Base-by-base conservation (phyloP, 495 filamentous ascomycete genomes). In the Penicillium goetzii region DNA sequence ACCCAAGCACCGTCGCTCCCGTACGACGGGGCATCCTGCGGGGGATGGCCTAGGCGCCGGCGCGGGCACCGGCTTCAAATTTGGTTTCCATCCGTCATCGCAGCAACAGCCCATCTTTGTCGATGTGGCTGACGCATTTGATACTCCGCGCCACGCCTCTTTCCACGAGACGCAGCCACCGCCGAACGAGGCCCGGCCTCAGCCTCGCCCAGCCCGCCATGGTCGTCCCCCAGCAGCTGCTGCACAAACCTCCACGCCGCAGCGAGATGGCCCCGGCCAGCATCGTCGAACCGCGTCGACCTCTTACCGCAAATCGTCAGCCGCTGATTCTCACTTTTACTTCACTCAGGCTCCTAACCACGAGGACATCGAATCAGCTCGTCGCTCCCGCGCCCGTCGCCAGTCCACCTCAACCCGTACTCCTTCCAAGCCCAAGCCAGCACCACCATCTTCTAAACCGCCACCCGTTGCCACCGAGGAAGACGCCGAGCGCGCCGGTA, bases 401-500 rank as follows among this genome's bases (percentile, higher is more conserved):
- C 73, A 84, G 67, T 82, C 85, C 43, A 78, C 81, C 34, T 79
- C 82, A 51, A 81, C 80, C 26, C 76, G 77, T 32, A 81, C 71
- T 6, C 77, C 79, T 0, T 63, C 64, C 40, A 81, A 81, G 64
- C 77, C 81, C 47, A 83, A 78, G 66, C 78, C 80, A 34, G 52
- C 52, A 19, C 61, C 78, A 1, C 64, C 77, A 4, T 67, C 81
- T 11, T 70, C 76, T 19, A 81, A 82, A 62, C 81, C 80, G 65
- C 68, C 86, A 52, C 83, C 86, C 57, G 86, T 88, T 76, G 94
- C 96, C 58, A 97, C 92, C 59, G 91, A 92, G 73, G 90, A 85
- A 45, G 93, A 97, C 74, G 92, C 92, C 64, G 85, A 85, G 71
- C 84, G 83, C 61, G 90, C 91, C 60, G 85, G 87, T 54, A 97